Conservation (phyloP, 306 rosid species). For the Myrica gale region DNA sequence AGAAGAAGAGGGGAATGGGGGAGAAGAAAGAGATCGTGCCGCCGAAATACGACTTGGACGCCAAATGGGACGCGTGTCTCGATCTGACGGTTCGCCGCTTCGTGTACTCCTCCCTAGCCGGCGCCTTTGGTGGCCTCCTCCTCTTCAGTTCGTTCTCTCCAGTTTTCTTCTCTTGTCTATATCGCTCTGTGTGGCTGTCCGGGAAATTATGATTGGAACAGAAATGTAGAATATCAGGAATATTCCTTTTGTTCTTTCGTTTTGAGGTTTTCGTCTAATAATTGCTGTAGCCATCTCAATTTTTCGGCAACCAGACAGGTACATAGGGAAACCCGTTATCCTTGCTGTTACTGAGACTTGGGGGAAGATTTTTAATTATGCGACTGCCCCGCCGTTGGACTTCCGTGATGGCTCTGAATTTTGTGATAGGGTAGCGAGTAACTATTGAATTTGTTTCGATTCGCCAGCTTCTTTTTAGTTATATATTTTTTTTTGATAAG, state of each 20-base stretch:
- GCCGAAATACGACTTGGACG: background rate
- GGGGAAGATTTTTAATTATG: background rate
- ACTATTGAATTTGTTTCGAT: background rate
- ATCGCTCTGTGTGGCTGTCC: background rate
- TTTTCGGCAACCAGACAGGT: background rate
- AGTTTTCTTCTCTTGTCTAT: background rate
- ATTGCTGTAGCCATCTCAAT: too few species aligned
- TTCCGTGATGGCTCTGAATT: background rate
- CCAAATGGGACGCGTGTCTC: constrained; percentile 3
- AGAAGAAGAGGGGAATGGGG: background rate
- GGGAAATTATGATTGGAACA: background rate
- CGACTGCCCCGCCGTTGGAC: background rate
- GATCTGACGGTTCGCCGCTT: background rate
- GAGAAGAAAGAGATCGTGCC: constrained; percentile 6
- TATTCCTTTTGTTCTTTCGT: background rate
- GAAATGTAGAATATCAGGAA: background rate
- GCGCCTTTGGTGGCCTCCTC: constrained; percentile 4
- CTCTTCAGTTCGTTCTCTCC: background rate
- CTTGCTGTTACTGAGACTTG: background rate
- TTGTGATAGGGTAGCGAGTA: background rate
- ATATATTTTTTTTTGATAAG: too few species aligned
- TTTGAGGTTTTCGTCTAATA: background rate
- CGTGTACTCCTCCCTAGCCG: constrained; percentile 5
- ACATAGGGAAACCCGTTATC: background rate
- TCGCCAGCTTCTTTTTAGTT: background rate